Evolutionary conservation across 1,139 yeast species (phyloP), one percentile per base, ranked within the genome.

Genomic region (Candida sp.): DNA sequence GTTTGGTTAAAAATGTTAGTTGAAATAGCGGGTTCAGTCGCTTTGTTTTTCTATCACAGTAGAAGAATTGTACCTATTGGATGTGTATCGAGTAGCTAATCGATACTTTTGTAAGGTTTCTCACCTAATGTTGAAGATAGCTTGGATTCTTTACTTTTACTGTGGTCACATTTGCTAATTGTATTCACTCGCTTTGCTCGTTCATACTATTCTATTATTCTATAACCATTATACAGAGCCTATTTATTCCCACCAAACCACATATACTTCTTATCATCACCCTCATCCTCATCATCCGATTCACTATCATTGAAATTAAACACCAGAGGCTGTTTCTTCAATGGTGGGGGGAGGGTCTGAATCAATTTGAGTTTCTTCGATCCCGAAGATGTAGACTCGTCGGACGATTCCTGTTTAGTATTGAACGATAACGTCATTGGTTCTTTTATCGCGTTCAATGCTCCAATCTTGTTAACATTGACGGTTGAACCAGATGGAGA

Each of bases 401-500:
- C 23, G 3, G 39, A 37, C 4, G 39, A 37, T n/a, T 15, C 34
- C 5, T 37, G 9, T 22, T 5, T 27, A 19, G 5, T 27, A 19
- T 37, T 27, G 33, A 29, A 29, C 21, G 34, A 27, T 5, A 22
- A 35, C 23, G 34, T 9, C 25, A 37, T 19, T 32, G 34, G 34
- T 37, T 37, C 15, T 12, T 36, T 36, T 23, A 15, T 23, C 6
- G 21, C 5, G 23, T 21, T 21, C 29, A 25, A 25, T n/a, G 19
- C 34, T 2, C 6, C 6, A 7, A 7, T 6, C 11, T 32, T 12
- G 19, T 32, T 32, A 12, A 37, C 11, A 9, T 37, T 37, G 12
- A 25, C 22, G 21, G 23, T 27, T 5, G 39, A 37, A 11, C 21
- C 34, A 11, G 35, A 22, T 3, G 46, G 55, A 8, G 48, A 45